A percentile compares a stretch with the other conserved stretches of the same genome.
These are phyloP conservation scores for Mycena polygramma DNA, from an alignment of 768 basidiomycete species.

Conservation along the genomic window DNA sequence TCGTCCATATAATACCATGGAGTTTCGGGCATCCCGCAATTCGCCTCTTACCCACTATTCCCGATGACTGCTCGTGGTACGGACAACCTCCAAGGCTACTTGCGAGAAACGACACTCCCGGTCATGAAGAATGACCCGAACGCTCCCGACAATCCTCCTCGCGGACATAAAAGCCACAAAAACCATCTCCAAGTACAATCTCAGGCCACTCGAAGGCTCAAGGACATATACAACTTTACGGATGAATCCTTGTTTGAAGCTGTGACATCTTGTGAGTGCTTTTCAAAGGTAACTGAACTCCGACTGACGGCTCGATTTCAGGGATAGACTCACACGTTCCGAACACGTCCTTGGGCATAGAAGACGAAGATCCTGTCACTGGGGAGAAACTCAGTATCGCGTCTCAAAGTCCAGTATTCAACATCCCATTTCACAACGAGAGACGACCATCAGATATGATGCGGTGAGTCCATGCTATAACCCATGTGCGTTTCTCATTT, in stretches of 20 bases:
- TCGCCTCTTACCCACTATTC: neutral
- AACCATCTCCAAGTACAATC: slow-evolving; percentile 60
- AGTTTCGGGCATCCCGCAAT: neutral
- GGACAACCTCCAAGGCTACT: slow-evolving; percentile 60
- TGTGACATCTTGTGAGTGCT: slow-evolving; percentile 54
- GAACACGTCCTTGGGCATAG: slow-evolving; percentile 46
- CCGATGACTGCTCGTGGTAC: slow-evolving; percentile 50
- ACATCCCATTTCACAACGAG: slow-evolving; percentile 50
- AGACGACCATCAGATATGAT: slow-evolving; percentile 56
- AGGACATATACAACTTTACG: slow-evolving; percentile 56
- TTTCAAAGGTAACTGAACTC: slow-evolving; percentile 19
- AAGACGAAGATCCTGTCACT: slow-evolving; percentile 54
- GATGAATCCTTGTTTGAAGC: slow-evolving; percentile 46
- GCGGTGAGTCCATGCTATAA: slow-evolving; percentile 49
- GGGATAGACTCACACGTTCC: slow-evolving; percentile 58
- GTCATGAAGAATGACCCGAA: slow-evolving; percentile 48
- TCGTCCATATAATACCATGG: neutral
- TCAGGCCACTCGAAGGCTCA: slow-evolving; percentile 65
- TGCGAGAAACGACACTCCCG: slow-evolving; percentile 63
- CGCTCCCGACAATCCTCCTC: slow-evolving; percentile 50
- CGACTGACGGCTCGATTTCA: slow-evolving; percentile 37
- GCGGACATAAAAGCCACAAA: slow-evolving; percentile 60
- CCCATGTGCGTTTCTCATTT: slow-evolving; percentile 5
- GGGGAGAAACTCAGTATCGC: slow-evolving; percentile 60
- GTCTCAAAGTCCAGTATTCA: slow-evolving; percentile 51